These are phyloP conservation scores for Quercus bicolor DNA, from an alignment of 306 rosid species.

Conservation along the genomic window DNA sequence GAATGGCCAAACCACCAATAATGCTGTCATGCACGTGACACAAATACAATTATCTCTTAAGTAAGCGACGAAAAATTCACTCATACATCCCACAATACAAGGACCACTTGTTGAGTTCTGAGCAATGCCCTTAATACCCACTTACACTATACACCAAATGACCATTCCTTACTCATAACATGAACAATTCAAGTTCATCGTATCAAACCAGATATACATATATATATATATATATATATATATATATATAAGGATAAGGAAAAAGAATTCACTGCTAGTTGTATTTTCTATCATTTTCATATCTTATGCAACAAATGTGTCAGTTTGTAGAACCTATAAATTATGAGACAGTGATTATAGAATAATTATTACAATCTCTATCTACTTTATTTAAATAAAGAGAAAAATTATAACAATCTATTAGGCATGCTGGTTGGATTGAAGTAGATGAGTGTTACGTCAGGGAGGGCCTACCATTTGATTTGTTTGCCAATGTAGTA, in stretches of 20 bases:
- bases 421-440: conserved; percentile 12
- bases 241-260: too few relatives aligned
- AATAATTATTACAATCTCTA: too few relatives aligned
- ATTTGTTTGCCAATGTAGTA: conserved; percentile 58
- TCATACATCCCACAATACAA: not conserved
- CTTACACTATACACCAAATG: not conserved
- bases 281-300: too few relatives aligned
- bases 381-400: too few relatives aligned
- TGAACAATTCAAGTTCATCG: not conserved
- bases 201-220: not conserved
- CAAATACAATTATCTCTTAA: conserved; percentile 26
- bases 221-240: too few relatives aligned
- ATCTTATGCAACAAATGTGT: too few relatives aligned
- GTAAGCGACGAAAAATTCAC: not conserved
- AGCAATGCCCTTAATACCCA: not conserved
- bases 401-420: too few relatives aligned
- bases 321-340: too few relatives aligned
- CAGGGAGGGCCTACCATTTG: conserved; percentile 39
- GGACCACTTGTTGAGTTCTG: not conserved
- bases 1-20: conserved; percentile 57
- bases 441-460: conserved; percentile 19
- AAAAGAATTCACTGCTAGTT: too few relatives aligned
- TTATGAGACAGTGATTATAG: too few relatives aligned
- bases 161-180: not conserved
- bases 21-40: conserved; percentile 70